A percentile compares a stretch with the other conserved stretches of the same genome.
phyloP scores from a whole-genome alignment of 2,329 filamentous ascomycete genomes.

The Venturia carpophila region DNA sequence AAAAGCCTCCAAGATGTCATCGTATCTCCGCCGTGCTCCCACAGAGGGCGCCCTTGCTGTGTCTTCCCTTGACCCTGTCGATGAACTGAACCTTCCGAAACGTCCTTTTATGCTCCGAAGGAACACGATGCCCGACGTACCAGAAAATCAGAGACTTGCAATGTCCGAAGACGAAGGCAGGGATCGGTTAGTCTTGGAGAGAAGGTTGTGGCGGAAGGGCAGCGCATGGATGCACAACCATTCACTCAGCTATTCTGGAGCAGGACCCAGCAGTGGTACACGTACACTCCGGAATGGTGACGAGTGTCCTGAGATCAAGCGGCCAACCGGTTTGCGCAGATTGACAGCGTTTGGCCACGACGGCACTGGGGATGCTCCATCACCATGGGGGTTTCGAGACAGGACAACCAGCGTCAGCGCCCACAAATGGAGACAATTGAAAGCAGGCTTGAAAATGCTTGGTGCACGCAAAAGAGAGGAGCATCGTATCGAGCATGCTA shows the following conservation, averaged over 20 bases:
- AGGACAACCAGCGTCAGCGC: conserved; percentile 46
- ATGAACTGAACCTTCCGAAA: conserved; percentile 11
- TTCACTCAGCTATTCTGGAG: conserved; percentile 37
- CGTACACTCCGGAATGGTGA: conserved; percentile 20
- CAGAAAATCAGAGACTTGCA: conserved; percentile 39
- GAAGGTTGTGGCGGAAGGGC: conserved; percentile 27
- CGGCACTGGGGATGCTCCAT: conserved; percentile 26
- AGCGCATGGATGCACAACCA: conserved; percentile 31
- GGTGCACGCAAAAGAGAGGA: conserved; percentile 76
- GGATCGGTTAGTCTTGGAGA: conserved; percentile 35
- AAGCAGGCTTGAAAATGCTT: conserved; percentile 74
- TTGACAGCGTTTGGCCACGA: conserved; percentile 37
- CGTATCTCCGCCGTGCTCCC: conserved; percentile 40
- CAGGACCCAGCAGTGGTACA: conserved; percentile 20
- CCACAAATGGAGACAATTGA: conserved; percentile 88
- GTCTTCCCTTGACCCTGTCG: background rate
- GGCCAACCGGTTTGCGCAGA: conserved; percentile 38
- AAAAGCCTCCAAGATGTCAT: conserved; percentile 36
- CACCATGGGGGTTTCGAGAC: conserved; percentile 39
- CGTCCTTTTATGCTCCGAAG: conserved; percentile 48
- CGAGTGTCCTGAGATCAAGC: conserved; percentile 30
- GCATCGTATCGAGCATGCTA: conserved; percentile 78
- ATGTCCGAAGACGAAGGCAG: conserved; percentile 46
- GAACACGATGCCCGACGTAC: conserved; percentile 42
- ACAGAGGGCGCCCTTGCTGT: conserved; percentile 27